These are phyloP conservation scores for Pichia sp. DNA, from an alignment of 1,139 yeast genomes.

Conservation along the genomic window DNA sequence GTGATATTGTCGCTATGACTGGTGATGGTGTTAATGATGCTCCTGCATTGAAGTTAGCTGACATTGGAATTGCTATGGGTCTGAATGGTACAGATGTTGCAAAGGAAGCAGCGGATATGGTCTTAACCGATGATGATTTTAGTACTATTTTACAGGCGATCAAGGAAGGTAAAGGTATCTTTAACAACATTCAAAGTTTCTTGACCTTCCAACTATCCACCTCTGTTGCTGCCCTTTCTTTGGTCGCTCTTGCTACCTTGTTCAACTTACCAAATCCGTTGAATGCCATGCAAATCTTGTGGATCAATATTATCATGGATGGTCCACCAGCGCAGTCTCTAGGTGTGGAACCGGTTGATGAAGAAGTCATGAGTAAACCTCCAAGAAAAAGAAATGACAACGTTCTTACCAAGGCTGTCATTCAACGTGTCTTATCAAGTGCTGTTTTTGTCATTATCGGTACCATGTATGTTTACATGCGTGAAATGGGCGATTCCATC, in stretches of 20 bases:
- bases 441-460: conserved; percentile 71
- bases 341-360: conserved; percentile 96
- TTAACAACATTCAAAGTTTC: conserved; percentile 88
- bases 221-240: conserved; percentile 86
- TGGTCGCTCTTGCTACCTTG: conserved; percentile 80
- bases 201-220: conserved; percentile 93
- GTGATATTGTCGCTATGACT: conserved; percentile 97
- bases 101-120: conserved; percentile 98
- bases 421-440: conserved; percentile 67
- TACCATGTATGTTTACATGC: conserved; percentile 74
- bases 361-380: conserved; percentile 89
- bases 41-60: conserved; percentile 96
- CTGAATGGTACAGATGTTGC: conserved; percentile 97
- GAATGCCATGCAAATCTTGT: conserved; percentile 95
- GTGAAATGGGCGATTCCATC: conserved; percentile 78
- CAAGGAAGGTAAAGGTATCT: conserved; percentile 95
- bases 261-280: conserved; percentile 91
- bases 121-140: conserved; percentile 91
- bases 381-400: conserved; percentile 83
- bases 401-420: conserved; percentile 62
- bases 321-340: conserved; percentile 99
- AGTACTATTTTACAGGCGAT: conserved; percentile 88
- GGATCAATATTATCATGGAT: conserved; percentile 98
- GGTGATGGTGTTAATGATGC: conserved; percentile 99
- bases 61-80: conserved; percentile 98